phyloP scores from a whole-genome alignment of 1,139 yeast species.

The Blastobotrys aristatus region DNA sequence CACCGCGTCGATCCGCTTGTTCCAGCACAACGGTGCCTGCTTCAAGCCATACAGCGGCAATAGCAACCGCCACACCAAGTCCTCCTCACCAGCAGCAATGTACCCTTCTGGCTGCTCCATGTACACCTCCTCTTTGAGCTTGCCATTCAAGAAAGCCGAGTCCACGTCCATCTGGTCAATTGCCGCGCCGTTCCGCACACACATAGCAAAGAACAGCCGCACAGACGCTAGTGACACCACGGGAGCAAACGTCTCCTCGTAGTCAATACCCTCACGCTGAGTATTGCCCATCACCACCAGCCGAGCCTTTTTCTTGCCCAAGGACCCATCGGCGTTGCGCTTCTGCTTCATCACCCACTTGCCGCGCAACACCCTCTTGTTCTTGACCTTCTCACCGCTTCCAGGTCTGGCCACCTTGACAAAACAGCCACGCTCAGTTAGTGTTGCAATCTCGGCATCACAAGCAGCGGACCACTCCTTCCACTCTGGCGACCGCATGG shows the following conservation, averaged over 20 bases:
- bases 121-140: too few relatives aligned
- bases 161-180: slow-evolving; percentile 27
- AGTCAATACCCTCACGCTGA: too few relatives aligned
- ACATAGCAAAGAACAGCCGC: too few relatives aligned
- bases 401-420: background rate
- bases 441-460: background rate
- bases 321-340: slow-evolving; percentile 11
- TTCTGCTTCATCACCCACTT: slow-evolving; percentile 23
- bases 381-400: too few relatives aligned
- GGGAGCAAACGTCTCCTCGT: too few relatives aligned
- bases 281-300: slow-evolving; percentile 24
- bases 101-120: too few relatives aligned
- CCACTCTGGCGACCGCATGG: background rate
- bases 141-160: slow-evolving; percentile 27
- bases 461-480: background rate
- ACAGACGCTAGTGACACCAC: too few relatives aligned
- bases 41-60: slow-evolving; percentile 24
- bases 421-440: background rate
- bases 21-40: slow-evolving; percentile 26
- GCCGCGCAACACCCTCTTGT: too few relatives aligned
- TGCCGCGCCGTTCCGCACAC: too few relatives aligned
- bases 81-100: slow-evolving; percentile 10
- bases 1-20: slow-evolving; percentile 8
- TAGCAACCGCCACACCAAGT: slow-evolving; percentile 18
- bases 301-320: slow-evolving; percentile 22